Percentiles rank a stretch among this genome's conserved stretches.
phyloP scores from a whole-genome alignment of 1,284 basidiomycete species.

The Heterobasidion parviporum region DNA sequence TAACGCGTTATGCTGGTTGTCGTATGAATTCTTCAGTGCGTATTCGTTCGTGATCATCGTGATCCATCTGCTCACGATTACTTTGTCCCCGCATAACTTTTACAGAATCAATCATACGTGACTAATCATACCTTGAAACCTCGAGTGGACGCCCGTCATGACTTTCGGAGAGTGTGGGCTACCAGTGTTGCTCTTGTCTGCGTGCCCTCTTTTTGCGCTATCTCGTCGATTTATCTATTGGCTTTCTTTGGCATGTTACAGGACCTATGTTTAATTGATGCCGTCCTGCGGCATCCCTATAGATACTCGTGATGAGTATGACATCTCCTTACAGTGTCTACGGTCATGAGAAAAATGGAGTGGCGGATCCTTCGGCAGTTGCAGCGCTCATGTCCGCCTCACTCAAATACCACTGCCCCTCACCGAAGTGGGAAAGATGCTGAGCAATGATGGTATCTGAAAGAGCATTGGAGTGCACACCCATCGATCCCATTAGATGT shows the following conservation, averaged over 20 bases:
- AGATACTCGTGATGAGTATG: background rate
- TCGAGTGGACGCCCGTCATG: too few species aligned
- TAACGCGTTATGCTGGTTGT: slow-evolving; percentile 96
- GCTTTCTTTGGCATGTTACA: background rate
- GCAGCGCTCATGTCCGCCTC: too few species aligned
- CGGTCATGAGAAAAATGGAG: too few species aligned
- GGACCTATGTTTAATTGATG: background rate
- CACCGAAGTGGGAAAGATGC: too few species aligned
- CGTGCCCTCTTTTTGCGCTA: background rate
- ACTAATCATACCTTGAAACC: background rate
- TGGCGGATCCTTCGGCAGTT: too few species aligned
- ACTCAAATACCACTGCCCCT: too few species aligned
- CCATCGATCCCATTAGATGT: too few species aligned
- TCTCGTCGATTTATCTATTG: background rate
- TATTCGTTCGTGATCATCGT: slow-evolving; percentile 25
- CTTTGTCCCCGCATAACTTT: background rate
- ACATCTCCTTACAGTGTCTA: background rate
- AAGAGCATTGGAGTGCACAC: too few species aligned
- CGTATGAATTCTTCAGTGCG: slow-evolving; percentile 95
- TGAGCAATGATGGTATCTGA: too few species aligned
- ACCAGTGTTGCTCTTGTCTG: background rate
- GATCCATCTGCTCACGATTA: slow-evolving; percentile 58
- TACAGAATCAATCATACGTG: background rate
- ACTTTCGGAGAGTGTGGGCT: too few species aligned
- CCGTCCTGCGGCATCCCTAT: background rate